Base-by-base conservation (phyloP, 2,329 filamentous ascomycete species). In the Diplodia mutila region DNA sequence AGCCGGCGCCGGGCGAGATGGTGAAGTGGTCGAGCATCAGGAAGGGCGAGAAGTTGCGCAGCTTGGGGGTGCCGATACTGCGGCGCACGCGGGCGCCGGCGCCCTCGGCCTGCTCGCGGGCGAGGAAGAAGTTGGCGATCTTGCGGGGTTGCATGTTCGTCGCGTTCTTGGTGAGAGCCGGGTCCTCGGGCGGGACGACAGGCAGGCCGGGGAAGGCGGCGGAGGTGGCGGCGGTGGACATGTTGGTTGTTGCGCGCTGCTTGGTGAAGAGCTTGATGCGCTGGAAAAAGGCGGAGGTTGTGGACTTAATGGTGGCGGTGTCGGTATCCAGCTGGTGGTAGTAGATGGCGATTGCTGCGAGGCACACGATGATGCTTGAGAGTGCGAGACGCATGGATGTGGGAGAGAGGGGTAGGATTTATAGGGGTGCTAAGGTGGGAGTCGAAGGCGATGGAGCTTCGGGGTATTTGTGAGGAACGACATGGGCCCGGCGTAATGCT, bases 21-120 rank as follows among this genome's bases (percentile, higher is more conserved):
- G 85, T 87, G 83, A 97, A 97, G 82, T 97, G 92, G 77, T 98
- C 94, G 29, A 97, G 91, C 93, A 98, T 97, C 53, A 97, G 85
- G 81, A 98, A 97, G 0, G 94, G 95, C 16, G 90, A 92, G 79
- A 98, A 90, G 83, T 97, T 93, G 75, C 90, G 89, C 25, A 98
- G 85, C 71, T 91, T 86, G 5, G 91, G 86, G 0, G 93, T 97
- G 72, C 94, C 94, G 71, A 98, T 91, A 51, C 91, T 94, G 68
- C 94, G 89, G 70, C 94, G 89, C 16, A 98, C 94, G 70, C 89
- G 86, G 5, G 94, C 94, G 67, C 95, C 94, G 0, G 90, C 92
- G 52, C 94, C 94, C 79, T 98, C 94, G 32, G 91, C 84, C 79
- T 97, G 92, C 80, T 97, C 93, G 69, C 90, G 80, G 69, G 94